Base-by-base conservation (phyloP, 2,329 filamentous ascomycete genomes). In the Macroventuria anomochaeta region DNA sequence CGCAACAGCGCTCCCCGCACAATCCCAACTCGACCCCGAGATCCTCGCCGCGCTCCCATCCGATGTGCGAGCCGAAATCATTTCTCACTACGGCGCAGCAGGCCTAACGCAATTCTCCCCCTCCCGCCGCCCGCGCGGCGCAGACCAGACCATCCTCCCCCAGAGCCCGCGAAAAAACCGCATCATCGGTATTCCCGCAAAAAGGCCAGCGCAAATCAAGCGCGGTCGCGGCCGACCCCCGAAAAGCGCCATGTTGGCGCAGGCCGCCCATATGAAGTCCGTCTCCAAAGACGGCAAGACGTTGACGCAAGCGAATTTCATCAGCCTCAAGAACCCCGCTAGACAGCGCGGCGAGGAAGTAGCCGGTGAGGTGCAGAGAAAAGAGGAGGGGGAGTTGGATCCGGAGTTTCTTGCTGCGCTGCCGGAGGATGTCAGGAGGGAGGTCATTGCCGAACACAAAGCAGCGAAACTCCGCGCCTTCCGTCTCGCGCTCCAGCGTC, bases 11-110 rank as follows among this genome's bases (percentile, higher is more conserved):
- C 74, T 86, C 3, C 85, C 85, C 2, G 80, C 79, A 1, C 86
- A 91, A 21, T 88, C 91, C 0, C 90, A 96, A 63, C 81, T 97
- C 17, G 95, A 99, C 67, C 87, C 86, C 0, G 91, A 93, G 34
- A 89, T 92, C 2, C 88, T 97, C 58, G 84, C 88, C 34, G 90
- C 90, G 1, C 79, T 99, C 0, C 95, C 95, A 0, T 86, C 89
- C 31, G 91, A 96, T 57, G 85, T 99, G 70, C 90, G 93, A 58
- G 85, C 87, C 1, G 95, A 97, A 73, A 80, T 97, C 0, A 75
- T 97, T 7, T 87, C 84, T 2, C 86, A 88, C 28, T 96, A 96
- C 64, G 71, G 70, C 5, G 58, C 62, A 20, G 58, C 48, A 7
- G 56, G 68, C 53, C 21, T 49, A n/a, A 68, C 52, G 12, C 67